Evolutionary conservation across 106 monocot species (phyloP).

Genomic region (Amphibolis antarctica): DNA sequence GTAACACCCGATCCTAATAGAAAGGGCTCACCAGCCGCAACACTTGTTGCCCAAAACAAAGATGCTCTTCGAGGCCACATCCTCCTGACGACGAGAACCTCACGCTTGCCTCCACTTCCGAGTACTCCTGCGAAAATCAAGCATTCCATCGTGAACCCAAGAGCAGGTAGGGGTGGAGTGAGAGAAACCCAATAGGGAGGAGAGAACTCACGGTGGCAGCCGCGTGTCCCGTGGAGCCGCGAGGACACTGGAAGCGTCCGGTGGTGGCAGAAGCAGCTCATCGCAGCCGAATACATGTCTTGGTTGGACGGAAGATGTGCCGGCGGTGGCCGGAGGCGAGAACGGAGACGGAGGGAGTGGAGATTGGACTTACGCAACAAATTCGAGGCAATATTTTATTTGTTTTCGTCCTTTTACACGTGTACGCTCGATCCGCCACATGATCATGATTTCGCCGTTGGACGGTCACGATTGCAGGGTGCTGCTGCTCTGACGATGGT

Average conservation of each 20-base stretch:
- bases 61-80: conserved; percentile 1
- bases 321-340: too few relatives aligned
- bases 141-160: too few relatives aligned
- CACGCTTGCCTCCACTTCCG: not conserved
- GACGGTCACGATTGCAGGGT: too few relatives aligned
- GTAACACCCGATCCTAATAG: too few relatives aligned
- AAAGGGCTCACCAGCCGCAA: not conserved
- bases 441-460: too few relatives aligned
- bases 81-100: not conserved
- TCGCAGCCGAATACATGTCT: conserved; percentile 2
- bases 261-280: not conserved
- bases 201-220: not conserved
- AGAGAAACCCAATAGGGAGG: not conserved
- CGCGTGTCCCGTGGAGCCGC: not conserved
- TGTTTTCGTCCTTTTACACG: too few relatives aligned
- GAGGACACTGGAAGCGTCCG: not conserved
- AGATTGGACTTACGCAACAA: too few relatives aligned
- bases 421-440: too few relatives aligned
- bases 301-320: too few relatives aligned
- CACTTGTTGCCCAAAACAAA: conserved; percentile 1
- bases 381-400: too few relatives aligned
- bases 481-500: too few relatives aligned
- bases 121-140: not conserved
- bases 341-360: too few relatives aligned
- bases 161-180: not conserved